These are phyloP conservation scores for Beauveria sp. DNA, from an alignment of 2,329 filamentous ascomycete genomes.

Conservation along the genomic window DNA sequence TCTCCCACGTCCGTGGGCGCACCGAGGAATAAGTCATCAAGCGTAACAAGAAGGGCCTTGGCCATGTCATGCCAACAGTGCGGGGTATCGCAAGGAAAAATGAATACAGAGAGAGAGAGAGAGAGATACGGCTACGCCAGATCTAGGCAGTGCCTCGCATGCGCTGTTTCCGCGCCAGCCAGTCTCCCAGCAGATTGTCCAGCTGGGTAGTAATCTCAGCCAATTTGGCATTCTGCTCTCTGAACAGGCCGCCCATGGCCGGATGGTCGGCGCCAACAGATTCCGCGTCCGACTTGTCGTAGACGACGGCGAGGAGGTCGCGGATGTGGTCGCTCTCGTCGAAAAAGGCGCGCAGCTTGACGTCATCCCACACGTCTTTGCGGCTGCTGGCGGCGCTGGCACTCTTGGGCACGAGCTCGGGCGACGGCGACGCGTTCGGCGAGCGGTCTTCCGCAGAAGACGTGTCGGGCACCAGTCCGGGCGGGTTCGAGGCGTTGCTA, in stretches of 20 bases:
- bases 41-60: background rate
- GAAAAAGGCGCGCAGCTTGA: constrained; percentile 78
- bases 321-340: constrained; percentile 84
- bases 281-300: constrained; percentile 79
- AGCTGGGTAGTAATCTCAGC: constrained; percentile 83
- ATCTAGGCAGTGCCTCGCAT: constrained; percentile 36
- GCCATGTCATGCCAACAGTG: constrained; percentile 3
- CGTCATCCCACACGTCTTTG: constrained; percentile 67
- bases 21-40: constrained; percentile 5
- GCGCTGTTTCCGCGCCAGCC: constrained; percentile 66
- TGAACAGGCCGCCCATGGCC: constrained; percentile 70
- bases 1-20: constrained; percentile 7
- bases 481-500: constrained; percentile 42
- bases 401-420: constrained; percentile 45
- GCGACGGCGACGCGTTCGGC: constrained; percentile 57
- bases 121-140: background rate
- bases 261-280: constrained; percentile 81
- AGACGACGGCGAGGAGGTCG: constrained; percentile 83
- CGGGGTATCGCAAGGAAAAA: constrained; percentile 4
- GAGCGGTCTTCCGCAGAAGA: constrained; percentile 62
- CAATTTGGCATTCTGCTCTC: constrained; percentile 77
- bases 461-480: constrained; percentile 61
- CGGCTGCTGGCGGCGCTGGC: constrained; percentile 28
- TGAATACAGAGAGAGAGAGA: background rate
- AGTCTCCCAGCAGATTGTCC: constrained; percentile 78